Percentiles rank a stretch among this genome's conserved stretches.
phyloP scores from a whole-genome alignment of 108 stramenopile genomes.

The Cyclostephanos invisitatus region DNA sequence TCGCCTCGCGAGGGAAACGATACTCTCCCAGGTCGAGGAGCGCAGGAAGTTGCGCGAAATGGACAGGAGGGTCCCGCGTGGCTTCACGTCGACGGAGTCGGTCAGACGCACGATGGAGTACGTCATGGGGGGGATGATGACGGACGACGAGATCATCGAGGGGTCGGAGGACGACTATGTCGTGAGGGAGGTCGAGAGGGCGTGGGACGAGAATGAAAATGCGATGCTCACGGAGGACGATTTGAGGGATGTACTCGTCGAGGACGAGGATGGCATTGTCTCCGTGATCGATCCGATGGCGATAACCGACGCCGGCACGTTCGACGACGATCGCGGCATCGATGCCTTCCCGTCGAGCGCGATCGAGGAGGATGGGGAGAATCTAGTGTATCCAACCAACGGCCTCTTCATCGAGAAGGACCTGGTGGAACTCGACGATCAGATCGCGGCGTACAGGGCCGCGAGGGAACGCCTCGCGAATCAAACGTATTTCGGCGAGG shows the following conservation, averaged over 20 bases:
- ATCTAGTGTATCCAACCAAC: constrained; percentile 44
- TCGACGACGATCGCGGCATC: constrained; percentile 46
- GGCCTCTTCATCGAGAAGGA: constrained; percentile 58
- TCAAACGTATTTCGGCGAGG: constrained; percentile 65
- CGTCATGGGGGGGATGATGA: constrained; percentile 40
- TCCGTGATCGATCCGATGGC: constrained; percentile 26
- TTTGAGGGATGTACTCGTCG: constrained; percentile 52
- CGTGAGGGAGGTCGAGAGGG: constrained; percentile 29
- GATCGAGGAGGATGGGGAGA: constrained; percentile 36
- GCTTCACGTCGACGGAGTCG: constrained; percentile 15
- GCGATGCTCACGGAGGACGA: constrained; percentile 51
- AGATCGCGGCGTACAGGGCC: constrained; percentile 45
- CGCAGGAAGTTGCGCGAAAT: constrained; percentile 26
- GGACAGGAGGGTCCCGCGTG: constrained; percentile 26
- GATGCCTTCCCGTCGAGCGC: constrained; percentile 62
- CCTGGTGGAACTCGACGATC: constrained; percentile 58
- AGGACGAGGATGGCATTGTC: constrained; percentile 39
- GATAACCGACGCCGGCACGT: constrained; percentile 24
- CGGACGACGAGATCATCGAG: constrained; percentile 33
- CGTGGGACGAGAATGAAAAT: constrained; percentile 18
- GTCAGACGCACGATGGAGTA: constrained; percentile 26
- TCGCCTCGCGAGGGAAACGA: constrained; percentile 24
- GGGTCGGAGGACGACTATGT: constrained; percentile 27
- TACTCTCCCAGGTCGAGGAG: constrained; percentile 32
- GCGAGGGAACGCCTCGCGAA: constrained; percentile 49